Conservation (phyloP, 768 basidiomycete genomes). For the Termitomyces eurrhizus region DNA sequence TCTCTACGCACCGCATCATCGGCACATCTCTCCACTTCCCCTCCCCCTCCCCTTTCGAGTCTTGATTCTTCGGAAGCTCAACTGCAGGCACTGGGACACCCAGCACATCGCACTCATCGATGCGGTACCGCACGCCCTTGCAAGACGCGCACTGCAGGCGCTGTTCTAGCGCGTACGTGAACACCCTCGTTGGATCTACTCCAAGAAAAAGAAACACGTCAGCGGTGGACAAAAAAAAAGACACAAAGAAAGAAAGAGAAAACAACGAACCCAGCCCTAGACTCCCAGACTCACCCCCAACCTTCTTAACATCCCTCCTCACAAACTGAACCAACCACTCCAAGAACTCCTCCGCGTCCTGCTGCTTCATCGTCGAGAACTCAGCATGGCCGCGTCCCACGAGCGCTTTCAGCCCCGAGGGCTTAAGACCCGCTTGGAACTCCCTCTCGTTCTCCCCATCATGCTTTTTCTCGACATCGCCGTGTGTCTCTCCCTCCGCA, state of each 20-base stretch:
- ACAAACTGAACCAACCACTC: conserved; percentile 73
- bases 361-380: conserved; percentile 95
- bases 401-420: conserved; percentile 80
- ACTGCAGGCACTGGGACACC: conserved; percentile 75
- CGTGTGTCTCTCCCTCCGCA: conserved; percentile 23
- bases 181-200: conserved; percentile 73
- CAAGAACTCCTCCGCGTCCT: conserved; percentile 96
- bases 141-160: conserved; percentile 80
- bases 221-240: background rate
- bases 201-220: background rate
- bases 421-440: conserved; percentile 85
- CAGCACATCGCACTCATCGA: conserved; percentile 73
- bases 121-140: conserved; percentile 74
- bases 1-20: conserved; percentile 58
- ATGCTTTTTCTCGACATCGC: conserved; percentile 27
- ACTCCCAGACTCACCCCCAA: conserved; percentile 20
- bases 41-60: conserved; percentile 40
- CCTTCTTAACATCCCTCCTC: conserved; percentile 45
- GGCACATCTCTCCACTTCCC: conserved; percentile 57
- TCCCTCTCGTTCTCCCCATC: conserved; percentile 27
- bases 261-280: conserved; percentile 19
- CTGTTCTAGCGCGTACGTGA: conserved; percentile 85
- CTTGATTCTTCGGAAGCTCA: conserved; percentile 34
- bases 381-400: conserved; percentile 92
- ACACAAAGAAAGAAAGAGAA: background rate